Evolutionary conservation across 331 rosid genomes (phyloP), one percentile per base, ranked within the genome.

Genomic region (Quercus lobata): DNA sequence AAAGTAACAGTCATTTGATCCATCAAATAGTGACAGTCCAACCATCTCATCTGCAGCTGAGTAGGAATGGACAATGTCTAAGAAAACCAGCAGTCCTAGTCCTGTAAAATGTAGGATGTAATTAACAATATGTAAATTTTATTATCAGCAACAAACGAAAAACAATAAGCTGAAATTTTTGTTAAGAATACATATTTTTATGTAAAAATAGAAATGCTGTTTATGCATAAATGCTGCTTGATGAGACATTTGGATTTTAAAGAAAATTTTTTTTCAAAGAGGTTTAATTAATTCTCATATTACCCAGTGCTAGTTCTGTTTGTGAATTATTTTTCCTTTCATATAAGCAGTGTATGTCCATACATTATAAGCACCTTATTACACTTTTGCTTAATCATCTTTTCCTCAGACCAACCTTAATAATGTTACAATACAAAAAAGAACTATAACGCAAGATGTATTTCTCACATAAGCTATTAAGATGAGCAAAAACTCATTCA

Each of bases 31-130:
- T 17, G 97, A 93, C 74, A 95, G 81, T 71, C 99, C 99, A 82
- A 91, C 97, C 98, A 93, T 95, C 88, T 95, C 97, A 87, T 95
- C 98, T 35, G 96, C 97, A 80, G 99, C 93, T 25, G 99, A 93
- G 46, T 95, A 95, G 78, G 99, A 93, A 91, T 95, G 99, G 73
- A 93, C 93, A 74, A 95, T 89, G 78, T 95, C 99, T 78, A 95
- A 80, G 90, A 95, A 89, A 76, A 95, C 94, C 70, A 95, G 91
- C 78, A 95, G 72, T 75, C 96, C 98, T 49, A 85, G 88, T 79
- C 98, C 98, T 95, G 94, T 69, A 68, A 72, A 85, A 46, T 49
- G 24, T 80, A 84, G 80, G 58, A 72, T 5, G 57, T 11, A 77
- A 80, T 80, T 37, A 78, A 73, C 58, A 72, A 71, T 77, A 61